Evolutionary conservation across 2,329 filamentous ascomycete species (phyloP), one percentile per base, ranked within the genome.

Genomic region (Tolypocladium inflatum): DNA sequence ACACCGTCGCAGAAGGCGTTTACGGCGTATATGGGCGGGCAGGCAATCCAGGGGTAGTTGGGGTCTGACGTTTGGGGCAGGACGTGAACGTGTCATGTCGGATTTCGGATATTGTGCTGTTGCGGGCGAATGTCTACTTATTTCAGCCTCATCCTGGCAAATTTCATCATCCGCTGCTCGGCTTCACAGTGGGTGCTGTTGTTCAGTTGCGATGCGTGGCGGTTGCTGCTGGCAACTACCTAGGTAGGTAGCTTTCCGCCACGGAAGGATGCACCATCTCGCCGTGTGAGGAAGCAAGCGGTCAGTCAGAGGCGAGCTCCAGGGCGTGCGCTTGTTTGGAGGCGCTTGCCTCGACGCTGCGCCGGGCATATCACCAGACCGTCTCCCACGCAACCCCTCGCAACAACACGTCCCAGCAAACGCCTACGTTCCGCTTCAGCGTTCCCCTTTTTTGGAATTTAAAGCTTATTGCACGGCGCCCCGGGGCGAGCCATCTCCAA

Each of bases 1-100:
- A 55, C 41, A 11, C 26, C 42, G 13, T 48, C 30, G 21, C 30
- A 83, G 80, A 78, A 74, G 70, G 71, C 80, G 2, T 84, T 84
- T 63, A 70, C 69, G 42, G 78, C 77, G 3, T 84, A 77, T 62
- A 78, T 84, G 74, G 69, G 73, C 0, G 78, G 78, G 9, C 78
- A 81, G 58, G 64, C 73, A 5, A 64, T 71, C 33, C 71, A 74
- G 57, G 68, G 67, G 8, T 67, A 63, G n/a, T n/a, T n/a, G n/a
- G n/a, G n/a, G n/a, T n/a, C n/a, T n/a, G n/a, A 2, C 21, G 13
- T 9, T n/a, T 37, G 1, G 17, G 48, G 10, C 19, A 2, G 48
- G 30, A 21, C 30, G 17, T n/a, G 19, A 19, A 21, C 15, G 26
- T n/a, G 17, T 11, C 48, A 21, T 11, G 19, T 13, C 26, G 13